phyloP scores from a whole-genome alignment of 441 rosid species.

The Melastoma candidum region DNA sequence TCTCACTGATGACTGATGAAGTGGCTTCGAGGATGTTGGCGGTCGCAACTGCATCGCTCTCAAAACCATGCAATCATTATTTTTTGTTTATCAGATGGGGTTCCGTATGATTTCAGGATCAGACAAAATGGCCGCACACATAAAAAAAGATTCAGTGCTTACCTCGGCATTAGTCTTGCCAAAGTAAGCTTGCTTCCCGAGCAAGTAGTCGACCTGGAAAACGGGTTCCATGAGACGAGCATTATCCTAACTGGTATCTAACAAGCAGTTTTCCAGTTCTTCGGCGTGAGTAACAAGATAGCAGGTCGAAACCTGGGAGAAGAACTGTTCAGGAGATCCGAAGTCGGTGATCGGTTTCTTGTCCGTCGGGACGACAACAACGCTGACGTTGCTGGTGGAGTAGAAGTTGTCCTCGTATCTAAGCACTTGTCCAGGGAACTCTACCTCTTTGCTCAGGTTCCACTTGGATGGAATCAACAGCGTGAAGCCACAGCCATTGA shows the following conservation, averaged over 20 bases:
- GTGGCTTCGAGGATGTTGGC: constrained; percentile 74
- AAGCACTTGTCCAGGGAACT: constrained; percentile 88
- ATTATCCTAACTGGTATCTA: neutral
- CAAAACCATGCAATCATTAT: constrained; percentile 46
- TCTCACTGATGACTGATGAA: constrained; percentile 38
- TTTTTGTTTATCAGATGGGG: neutral
- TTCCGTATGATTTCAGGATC: neutral
- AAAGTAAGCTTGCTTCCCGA: constrained; percentile 71
- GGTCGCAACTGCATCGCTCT: constrained; percentile 54
- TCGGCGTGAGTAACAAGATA: neutral
- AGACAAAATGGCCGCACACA: too few relatives aligned
- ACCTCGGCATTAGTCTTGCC: constrained; percentile 82
- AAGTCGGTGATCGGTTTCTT: constrained; percentile 83
- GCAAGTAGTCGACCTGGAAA: constrained; percentile 58
- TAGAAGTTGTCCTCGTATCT: constrained; percentile 95
- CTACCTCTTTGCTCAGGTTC: constrained; percentile 89
- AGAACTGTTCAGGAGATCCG: constrained; percentile 82
- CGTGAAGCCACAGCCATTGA: constrained; percentile 76
- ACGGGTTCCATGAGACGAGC: neutral
- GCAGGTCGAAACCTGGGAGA: constrained; percentile 37
- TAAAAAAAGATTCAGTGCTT: constrained; percentile 4
- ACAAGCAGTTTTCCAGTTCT: neutral
- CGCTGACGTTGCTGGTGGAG: constrained; percentile 50
- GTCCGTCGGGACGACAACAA: constrained; percentile 56
- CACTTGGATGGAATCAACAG: constrained; percentile 74